These are phyloP conservation scores for Pseudocercospora cruenta DNA, from an alignment of 2,329 filamentous ascomycete species.

Conservation along the genomic window DNA sequence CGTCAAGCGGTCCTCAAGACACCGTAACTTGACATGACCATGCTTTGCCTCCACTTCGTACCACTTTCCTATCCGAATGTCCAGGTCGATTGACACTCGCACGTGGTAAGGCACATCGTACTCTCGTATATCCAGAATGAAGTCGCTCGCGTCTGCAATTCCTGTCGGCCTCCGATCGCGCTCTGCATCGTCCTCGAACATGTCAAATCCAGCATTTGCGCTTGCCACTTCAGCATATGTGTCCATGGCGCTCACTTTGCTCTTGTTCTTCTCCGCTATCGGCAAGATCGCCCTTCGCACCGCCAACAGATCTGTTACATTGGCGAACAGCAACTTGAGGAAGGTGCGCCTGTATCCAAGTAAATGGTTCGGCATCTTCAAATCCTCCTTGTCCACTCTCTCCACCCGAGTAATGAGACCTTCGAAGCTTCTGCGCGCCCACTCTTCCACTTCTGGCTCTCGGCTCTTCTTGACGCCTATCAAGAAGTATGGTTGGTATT, in stretches of 20 bases:
- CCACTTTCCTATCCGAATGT: slow-evolving; percentile 96
- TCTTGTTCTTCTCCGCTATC: slow-evolving; percentile 94
- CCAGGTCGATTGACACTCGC: slow-evolving; percentile 92
- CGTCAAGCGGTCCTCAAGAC: slow-evolving; percentile 83
- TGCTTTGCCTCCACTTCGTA: slow-evolving; percentile 95
- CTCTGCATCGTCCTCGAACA: slow-evolving; percentile 84
- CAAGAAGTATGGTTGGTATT: slow-evolving; percentile 96
- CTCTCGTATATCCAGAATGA: slow-evolving; percentile 96
- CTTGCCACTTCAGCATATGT: slow-evolving; percentile 97
- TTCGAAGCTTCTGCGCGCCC: slow-evolving; percentile 77
- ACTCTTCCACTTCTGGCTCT: slow-evolving; percentile 95
- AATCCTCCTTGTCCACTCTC: slow-evolving; percentile 86
- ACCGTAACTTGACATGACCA: slow-evolving; percentile 78
- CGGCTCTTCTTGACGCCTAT: slow-evolving; percentile 85
- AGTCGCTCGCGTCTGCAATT: slow-evolving; percentile 90
- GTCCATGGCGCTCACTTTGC: slow-evolving; percentile 95
- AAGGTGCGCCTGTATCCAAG: slow-evolving; percentile 89
- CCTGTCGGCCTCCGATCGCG: slow-evolving; percentile 75
- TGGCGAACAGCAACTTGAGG: slow-evolving; percentile 82
- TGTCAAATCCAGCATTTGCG: slow-evolving; percentile 81
- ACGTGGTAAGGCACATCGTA: slow-evolving; percentile 99
- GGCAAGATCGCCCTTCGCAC: slow-evolving; percentile 83
- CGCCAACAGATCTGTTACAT: slow-evolving; percentile 83
- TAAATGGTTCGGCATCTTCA: slow-evolving; percentile 81
- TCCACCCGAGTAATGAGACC: slow-evolving; percentile 79